These are phyloP conservation scores for Triadica sebifera DNA, from an alignment of 345 rosid species.

Conservation along the genomic window DNA sequence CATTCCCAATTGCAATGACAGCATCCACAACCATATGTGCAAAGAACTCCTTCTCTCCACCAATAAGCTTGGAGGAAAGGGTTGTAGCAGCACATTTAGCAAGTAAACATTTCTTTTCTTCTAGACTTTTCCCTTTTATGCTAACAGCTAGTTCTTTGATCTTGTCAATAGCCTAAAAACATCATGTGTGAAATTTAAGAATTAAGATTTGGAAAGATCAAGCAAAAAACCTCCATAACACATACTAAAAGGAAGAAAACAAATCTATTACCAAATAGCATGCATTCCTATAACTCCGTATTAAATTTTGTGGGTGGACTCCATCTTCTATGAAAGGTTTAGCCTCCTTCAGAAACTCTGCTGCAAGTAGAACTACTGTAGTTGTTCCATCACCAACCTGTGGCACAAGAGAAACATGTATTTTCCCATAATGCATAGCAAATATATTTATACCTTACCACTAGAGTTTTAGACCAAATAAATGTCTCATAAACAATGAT, in stretches of 20 bases:
- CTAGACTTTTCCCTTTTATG: constrained; percentile 85
- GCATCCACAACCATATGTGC: constrained; percentile 94
- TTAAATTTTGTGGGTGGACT: constrained; percentile 89
- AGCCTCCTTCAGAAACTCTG: constrained; percentile 94
- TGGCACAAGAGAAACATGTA: constrained; percentile 13
- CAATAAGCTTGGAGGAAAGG: constrained; percentile 92
- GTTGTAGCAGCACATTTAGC: constrained; percentile 96
- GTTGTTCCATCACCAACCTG: constrained; percentile 99
- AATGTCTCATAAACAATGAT: background rate
- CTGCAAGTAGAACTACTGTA: constrained; percentile 89
- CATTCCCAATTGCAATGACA: constrained; percentile 78
- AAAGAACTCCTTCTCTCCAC: constrained; percentile 95
- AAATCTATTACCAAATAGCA: constrained; percentile 48
- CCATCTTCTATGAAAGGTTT: constrained; percentile 97
- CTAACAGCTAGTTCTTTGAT: constrained; percentile 77
- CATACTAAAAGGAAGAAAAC: background rate
- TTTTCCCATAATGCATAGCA: background rate
- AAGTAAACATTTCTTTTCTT: constrained; percentile 83
- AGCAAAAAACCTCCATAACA: background rate
- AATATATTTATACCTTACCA: background rate
- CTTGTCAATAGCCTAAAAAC: constrained; percentile 73
- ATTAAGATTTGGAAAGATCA: background rate
- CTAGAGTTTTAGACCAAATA: background rate
- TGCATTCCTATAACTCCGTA: constrained; percentile 85
- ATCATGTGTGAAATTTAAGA: background rate